phyloP scores from a whole-genome alignment of 2,329 filamentous ascomycete species.

The Colletotrichum karsti region DNA sequence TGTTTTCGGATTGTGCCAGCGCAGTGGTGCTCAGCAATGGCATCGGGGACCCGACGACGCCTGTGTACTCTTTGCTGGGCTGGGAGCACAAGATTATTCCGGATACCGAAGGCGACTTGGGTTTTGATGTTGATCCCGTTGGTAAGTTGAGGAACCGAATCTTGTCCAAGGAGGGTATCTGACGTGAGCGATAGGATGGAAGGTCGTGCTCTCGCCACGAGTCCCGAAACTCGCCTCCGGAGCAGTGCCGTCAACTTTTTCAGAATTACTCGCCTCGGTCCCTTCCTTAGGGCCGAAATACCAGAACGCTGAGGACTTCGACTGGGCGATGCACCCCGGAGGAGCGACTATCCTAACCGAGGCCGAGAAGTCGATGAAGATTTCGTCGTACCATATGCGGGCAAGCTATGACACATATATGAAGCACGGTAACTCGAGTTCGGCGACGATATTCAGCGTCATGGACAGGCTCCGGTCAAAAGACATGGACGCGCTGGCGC shows the following conservation, averaged over 20 bases:
- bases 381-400: constrained; percentile 71
- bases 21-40: constrained; percentile 72
- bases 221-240: constrained; percentile 66
- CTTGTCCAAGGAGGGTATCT: constrained; percentile 16
- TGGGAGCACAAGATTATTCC: constrained; percentile 72
- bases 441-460: constrained; percentile 75
- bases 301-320: constrained; percentile 64
- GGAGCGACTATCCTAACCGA: constrained; percentile 73
- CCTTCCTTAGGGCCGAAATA: constrained; percentile 54
- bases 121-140: constrained; percentile 70
- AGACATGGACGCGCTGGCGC: constrained; percentile 67
- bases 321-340: constrained; percentile 79
- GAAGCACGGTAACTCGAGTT: constrained; percentile 74
- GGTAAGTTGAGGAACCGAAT: constrained; percentile 49
- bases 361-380: constrained; percentile 64
- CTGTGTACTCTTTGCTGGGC: constrained; percentile 68
- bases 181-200: constrained; percentile 60
- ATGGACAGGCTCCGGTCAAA: constrained; percentile 67
- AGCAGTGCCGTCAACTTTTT: constrained; percentile 62
- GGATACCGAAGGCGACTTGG: constrained; percentile 68
- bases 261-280: constrained; percentile 59
- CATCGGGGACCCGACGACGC: constrained; percentile 54
- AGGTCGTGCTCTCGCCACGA: constrained; percentile 69
- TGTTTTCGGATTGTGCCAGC: constrained; percentile 78
- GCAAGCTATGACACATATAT: constrained; percentile 77